Conservation (phyloP, 148 eudicot species). For the Rhododendron simsii region DNA sequence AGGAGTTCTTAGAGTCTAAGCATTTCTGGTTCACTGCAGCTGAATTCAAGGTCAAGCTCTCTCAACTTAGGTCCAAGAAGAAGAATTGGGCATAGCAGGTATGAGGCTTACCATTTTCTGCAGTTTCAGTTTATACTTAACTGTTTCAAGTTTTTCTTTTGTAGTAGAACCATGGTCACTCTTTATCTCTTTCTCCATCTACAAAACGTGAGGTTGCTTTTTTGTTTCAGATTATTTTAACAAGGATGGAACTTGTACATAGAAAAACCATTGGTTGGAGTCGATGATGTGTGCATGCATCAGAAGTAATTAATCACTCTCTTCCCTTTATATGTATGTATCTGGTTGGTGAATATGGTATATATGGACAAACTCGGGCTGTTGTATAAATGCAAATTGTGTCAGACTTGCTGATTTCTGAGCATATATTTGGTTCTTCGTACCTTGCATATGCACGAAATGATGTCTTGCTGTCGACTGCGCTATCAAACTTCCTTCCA, state of each 20-base stretch:
- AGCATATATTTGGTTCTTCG: neutral
- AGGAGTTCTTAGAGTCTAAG: neutral
- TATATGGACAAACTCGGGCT: neutral
- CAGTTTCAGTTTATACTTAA: neutral
- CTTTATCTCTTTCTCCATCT: neutral
- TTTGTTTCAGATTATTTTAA: neutral
- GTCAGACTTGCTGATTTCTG: neutral
- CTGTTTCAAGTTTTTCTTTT: neutral
- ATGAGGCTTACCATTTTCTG: slow-evolving; percentile 2
- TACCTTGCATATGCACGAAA: neutral
- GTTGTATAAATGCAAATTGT: neutral
- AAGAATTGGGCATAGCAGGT: slow-evolving; percentile 84
- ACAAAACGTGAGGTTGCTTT: neutral
- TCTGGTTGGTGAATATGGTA: slow-evolving; percentile 19
- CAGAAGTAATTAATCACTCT: neutral
- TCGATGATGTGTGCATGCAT: neutral
- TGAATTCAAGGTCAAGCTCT: slow-evolving; percentile 81
- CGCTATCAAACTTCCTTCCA: neutral
- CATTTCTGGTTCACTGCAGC: slow-evolving; percentile 37
- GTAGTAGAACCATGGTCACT: neutral
- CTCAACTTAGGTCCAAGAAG: slow-evolving; percentile 74
- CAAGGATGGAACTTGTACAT: slow-evolving; percentile 2
- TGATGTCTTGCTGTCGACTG: neutral
- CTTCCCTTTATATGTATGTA: neutral
- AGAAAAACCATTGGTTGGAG: slow-evolving; percentile 7